Percentiles rank a stretch among this genome's conserved stretches.
Conservation (phyloP, 73 alveolate species). For the Paramecium caudatum region DNA sequence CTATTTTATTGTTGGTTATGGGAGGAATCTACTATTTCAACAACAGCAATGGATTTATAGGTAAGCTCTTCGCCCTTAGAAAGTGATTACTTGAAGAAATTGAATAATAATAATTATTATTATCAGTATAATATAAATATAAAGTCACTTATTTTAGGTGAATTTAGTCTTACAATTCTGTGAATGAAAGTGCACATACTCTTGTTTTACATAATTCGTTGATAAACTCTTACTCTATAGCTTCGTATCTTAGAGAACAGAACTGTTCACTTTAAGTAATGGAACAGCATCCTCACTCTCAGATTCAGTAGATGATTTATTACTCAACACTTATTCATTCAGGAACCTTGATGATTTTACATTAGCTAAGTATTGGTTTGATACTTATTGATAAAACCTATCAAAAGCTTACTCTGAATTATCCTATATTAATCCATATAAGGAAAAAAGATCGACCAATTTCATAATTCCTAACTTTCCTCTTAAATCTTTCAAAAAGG, state of each 20-base stretch:
- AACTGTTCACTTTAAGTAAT: neutral
- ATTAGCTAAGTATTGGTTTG: neutral
- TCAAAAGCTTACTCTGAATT: conserved; percentile 3
- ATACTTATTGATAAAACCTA: neutral
- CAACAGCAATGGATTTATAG: conserved; percentile 26
- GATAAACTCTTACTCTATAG: conserved; percentile 17
- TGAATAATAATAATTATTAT: neutral
- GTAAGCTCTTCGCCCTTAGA: conserved; percentile 44
- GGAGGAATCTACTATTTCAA: conserved; percentile 66
- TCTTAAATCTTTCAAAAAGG: conserved; percentile 13
- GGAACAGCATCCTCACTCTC: conserved; percentile 44
- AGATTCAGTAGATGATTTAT: conserved; percentile 56
- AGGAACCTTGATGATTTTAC: neutral
- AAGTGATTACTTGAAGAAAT: neutral
- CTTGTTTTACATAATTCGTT: neutral
- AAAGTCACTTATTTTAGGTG: too few relatives aligned
- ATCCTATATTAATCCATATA: neutral
- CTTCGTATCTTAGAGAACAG: neutral
- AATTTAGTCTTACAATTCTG: too few relatives aligned
- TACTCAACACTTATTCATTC: neutral
- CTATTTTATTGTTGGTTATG: conserved; percentile 44
- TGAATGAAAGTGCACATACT: conserved; percentile 21
- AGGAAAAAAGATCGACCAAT: conserved; percentile 11
- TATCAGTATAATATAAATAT: too few relatives aligned
- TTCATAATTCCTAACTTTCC: conserved; percentile 38